These are phyloP conservation scores for Diaporthe vaccinii DNA, from an alignment of 2,329 filamentous ascomycete genomes.

Conservation along the genomic window DNA sequence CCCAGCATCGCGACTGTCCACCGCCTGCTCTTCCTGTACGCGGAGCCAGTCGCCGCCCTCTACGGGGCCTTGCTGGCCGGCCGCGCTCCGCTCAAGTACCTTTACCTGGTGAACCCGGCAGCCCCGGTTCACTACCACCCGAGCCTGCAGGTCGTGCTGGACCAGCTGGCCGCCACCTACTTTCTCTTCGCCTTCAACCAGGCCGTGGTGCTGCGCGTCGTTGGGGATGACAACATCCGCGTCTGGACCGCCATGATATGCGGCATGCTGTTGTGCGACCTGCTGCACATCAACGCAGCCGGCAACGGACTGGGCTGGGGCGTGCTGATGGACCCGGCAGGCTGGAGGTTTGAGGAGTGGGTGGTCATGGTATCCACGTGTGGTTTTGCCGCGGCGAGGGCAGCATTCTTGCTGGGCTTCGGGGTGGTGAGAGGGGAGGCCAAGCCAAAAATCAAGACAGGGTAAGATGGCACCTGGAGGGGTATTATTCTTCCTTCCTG, in stretches of 20 bases:
- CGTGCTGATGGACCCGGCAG: constrained; percentile 44
- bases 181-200: constrained; percentile 49
- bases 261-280: constrained; percentile 46
- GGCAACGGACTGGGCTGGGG: constrained; percentile 50
- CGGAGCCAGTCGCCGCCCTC: constrained; percentile 40
- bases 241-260: constrained; percentile 47
- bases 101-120: constrained; percentile 37
- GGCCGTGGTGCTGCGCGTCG: constrained; percentile 47
- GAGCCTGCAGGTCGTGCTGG: constrained; percentile 45
- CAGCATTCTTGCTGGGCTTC: constrained; percentile 52
- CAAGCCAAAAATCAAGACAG: constrained; percentile 36
- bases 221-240: constrained; percentile 43
- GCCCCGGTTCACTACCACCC: constrained; percentile 42
- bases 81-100: constrained; percentile 38
- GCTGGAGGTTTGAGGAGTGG: constrained; percentile 54
- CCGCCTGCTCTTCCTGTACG: constrained; percentile 39
- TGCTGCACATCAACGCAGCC: constrained; percentile 50
- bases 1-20: constrained; percentile 35
- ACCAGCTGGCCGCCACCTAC: constrained; percentile 49
- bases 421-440: constrained; percentile 44
- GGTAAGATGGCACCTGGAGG: not conserved
- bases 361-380: constrained; percentile 52
- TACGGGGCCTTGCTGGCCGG: constrained; percentile 43
- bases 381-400: constrained; percentile 50
- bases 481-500: not conserved